Conservation (phyloP, 2,329 filamentous ascomycete species). For the Colletotrichum spinosum region DNA sequence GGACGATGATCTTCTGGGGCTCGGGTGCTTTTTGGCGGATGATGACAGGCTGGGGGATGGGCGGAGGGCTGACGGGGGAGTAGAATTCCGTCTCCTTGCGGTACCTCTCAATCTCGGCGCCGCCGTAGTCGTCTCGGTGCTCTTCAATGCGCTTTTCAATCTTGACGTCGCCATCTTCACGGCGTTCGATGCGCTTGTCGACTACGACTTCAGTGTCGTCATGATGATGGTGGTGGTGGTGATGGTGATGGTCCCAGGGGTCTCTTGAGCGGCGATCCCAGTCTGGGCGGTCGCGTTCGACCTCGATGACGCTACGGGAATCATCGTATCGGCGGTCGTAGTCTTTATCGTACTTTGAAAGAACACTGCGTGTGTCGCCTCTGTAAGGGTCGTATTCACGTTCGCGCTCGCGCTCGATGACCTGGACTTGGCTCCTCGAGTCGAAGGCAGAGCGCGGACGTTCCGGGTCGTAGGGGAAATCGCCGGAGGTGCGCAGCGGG, state of each 20-base stretch:
- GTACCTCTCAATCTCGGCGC: constrained; percentile 68
- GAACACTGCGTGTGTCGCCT: constrained; percentile 42
- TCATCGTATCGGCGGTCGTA: constrained; percentile 42
- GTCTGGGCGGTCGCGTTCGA: constrained; percentile 47
- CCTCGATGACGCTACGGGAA: constrained; percentile 51
- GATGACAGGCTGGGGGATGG: constrained; percentile 59
- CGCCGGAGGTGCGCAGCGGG: constrained; percentile 52
- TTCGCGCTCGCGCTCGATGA: constrained; percentile 39
- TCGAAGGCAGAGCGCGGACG: constrained; percentile 65
- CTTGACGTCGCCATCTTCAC: constrained; percentile 63
- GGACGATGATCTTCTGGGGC: constrained; percentile 70
- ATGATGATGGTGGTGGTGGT: constrained; percentile 38
- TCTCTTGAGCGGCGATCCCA: constrained; percentile 48
- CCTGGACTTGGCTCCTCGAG: constrained; percentile 42
- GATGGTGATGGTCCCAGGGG: constrained; percentile 44
- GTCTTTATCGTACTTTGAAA: constrained; percentile 45
- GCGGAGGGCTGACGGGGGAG: constrained; percentile 60
- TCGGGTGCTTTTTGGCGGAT: constrained; percentile 67
- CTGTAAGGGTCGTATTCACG: constrained; percentile 42
- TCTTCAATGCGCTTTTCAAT: constrained; percentile 67
- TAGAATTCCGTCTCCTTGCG: constrained; percentile 74
- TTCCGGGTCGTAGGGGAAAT: constrained; percentile 57
- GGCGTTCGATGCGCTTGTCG: constrained; percentile 55
- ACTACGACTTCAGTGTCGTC: constrained; percentile 55
- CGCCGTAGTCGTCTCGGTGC: constrained; percentile 57